phyloP scores from a whole-genome alignment of 2,329 filamentous ascomycete species.

The Dactylellina leptospora region DNA sequence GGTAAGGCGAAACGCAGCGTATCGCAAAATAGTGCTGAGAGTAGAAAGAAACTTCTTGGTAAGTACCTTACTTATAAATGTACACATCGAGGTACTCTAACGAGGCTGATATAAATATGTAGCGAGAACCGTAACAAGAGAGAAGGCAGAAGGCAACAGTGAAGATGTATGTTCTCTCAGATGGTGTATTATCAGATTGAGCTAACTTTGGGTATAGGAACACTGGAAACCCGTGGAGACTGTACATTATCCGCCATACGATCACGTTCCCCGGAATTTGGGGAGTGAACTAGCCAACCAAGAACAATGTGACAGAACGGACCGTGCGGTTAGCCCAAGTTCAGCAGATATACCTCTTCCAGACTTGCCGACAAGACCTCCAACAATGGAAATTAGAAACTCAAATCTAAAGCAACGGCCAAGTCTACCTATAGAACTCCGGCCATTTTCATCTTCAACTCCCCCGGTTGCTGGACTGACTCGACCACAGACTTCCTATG shows the following conservation, averaged over 20 bases:
- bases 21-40: constrained; percentile 46
- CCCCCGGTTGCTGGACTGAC: constrained; percentile 23
- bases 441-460: constrained; percentile 1
- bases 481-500: constrained; percentile 36
- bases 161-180: constrained; percentile 30
- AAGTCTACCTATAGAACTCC: constrained; percentile 41
- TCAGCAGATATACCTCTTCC: constrained; percentile 45
- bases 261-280: constrained; percentile 43
- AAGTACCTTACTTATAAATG: background rate
- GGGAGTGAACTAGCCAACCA: constrained; percentile 9
- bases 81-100: background rate
- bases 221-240: constrained; percentile 36
- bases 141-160: constrained; percentile 12
- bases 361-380: constrained; percentile 39
- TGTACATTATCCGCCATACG: constrained; percentile 46
- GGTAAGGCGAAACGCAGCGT: constrained; percentile 24
- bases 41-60: constrained; percentile 30
- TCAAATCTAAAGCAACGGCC: constrained; percentile 34
- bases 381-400: constrained; percentile 35
- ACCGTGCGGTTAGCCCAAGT: constrained; percentile 43
- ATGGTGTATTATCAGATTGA: background rate
- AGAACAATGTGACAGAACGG: constrained; percentile 21
- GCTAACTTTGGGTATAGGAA: constrained; percentile 10
- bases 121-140: constrained; percentile 27
- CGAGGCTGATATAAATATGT: background rate